Evolutionary conservation across 352 stramenopile species (phyloP).

Genomic region (Aphanomyces astaci): DNA sequence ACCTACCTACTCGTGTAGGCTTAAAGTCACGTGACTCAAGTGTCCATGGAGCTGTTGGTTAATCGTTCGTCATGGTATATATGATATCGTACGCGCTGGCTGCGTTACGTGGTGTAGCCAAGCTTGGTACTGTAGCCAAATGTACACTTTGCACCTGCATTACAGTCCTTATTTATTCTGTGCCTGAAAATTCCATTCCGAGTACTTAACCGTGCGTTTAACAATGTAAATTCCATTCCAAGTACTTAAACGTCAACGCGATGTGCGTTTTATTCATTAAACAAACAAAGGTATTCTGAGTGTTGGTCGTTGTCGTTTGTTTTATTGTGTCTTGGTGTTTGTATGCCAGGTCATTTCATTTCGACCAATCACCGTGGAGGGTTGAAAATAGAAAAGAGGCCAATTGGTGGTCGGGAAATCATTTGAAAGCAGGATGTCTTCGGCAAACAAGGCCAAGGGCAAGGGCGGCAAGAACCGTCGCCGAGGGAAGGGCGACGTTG

Average conservation of each 20-base stretch:
- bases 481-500: constrained; percentile 97
- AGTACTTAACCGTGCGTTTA: no score
- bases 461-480: constrained; percentile 98
- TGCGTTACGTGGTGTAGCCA: no score
- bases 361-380: background rate
- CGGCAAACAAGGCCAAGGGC: constrained; percentile 80
- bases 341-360: background rate
- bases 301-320: background rate
- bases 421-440: constrained; percentile 13
- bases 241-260: background rate
- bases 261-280: background rate
- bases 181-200: no score
- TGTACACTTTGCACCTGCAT: no score
- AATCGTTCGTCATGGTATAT: no score
- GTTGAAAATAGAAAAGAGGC: background rate
- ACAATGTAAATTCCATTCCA: no score
- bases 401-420: background rate
- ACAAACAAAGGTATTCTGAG: background rate
- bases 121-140: no score
- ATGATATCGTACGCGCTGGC: no score
- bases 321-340: constrained; percentile 3
- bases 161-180: no score
- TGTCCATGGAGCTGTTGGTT: no score
- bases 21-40: no score
- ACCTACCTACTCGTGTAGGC: no score